These are phyloP conservation scores for Adansonia rubrostipa DNA, from an alignment of 441 rosid species.

Conservation along the genomic window DNA sequence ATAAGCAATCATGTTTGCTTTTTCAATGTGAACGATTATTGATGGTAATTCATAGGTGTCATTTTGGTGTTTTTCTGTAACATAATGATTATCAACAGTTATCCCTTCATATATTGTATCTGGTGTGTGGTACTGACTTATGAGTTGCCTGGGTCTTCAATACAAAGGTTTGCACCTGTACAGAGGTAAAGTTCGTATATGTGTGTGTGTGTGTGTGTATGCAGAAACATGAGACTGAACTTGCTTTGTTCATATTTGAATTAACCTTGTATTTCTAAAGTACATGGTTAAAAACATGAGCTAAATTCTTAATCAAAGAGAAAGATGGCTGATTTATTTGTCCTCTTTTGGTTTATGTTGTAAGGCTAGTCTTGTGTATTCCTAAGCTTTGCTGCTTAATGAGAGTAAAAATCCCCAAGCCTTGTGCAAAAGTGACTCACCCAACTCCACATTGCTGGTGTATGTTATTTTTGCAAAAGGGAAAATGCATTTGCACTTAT, in stretches of 20 bases:
- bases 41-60: not conserved
- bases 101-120: not conserved
- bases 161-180: constrained; percentile 1
- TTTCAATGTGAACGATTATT: not conserved
- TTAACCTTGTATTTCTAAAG: not conserved
- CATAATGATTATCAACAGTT: not conserved
- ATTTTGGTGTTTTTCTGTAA: not conserved
- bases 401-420: not conserved
- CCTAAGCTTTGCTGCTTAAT: not conserved
- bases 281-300: not conserved
- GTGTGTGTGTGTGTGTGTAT: not conserved
- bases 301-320: not conserved
- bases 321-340: not conserved
- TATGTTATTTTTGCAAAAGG: not conserved
- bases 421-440: not conserved
- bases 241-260: not conserved
- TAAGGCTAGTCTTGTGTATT: too few relatives aligned
- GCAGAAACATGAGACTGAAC: not conserved
- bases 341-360: not conserved
- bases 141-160: constrained; percentile 18
- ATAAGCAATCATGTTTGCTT: not conserved
- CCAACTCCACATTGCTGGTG: not conserved
- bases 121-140: not conserved
- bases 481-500: not conserved
- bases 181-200: not conserved